phyloP scores from a whole-genome alignment of 345 rosid genomes.

The Anastatica hierochuntica region DNA sequence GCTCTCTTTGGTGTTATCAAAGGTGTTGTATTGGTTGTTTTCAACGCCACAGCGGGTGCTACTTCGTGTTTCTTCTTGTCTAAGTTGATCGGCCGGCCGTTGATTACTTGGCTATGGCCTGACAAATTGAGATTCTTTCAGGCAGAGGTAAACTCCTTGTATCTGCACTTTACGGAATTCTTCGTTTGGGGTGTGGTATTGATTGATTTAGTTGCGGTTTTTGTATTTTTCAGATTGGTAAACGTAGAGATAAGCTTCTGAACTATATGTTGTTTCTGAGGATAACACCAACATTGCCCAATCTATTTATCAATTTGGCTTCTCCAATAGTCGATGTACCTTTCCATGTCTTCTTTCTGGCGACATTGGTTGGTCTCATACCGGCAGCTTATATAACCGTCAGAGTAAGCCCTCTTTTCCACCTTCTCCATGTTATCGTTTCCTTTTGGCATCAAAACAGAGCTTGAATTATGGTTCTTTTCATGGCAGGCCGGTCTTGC shows the following conservation, averaged over 20 bases:
- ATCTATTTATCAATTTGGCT: slow-evolving; percentile 93
- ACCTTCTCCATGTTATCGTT: too few species aligned
- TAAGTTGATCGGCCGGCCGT: slow-evolving; percentile 82
- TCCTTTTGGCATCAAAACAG: too few species aligned
- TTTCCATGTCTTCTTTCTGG: slow-evolving; percentile 78
- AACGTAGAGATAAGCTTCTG: slow-evolving; percentile 76
- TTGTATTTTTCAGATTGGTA: slow-evolving; percentile 67
- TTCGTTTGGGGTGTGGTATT: too few species aligned
- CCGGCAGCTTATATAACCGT: slow-evolving; percentile 92
- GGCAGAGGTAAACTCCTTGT: slow-evolving; percentile 77
- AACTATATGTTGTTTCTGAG: slow-evolving; percentile 95
- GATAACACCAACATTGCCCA: slow-evolving; percentile 88
- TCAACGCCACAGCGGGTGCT: slow-evolving; percentile 93
- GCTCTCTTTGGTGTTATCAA: slow-evolving; percentile 88
- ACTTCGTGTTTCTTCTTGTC: slow-evolving; percentile 90
- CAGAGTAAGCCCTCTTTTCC: slow-evolving; percentile 41
- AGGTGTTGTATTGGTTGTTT: slow-evolving; percentile 77
- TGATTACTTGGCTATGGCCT: slow-evolving; percentile 91
- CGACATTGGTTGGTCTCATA: slow-evolving; percentile 78
- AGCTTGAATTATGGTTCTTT: too few species aligned
- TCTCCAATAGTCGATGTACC: slow-evolving; percentile 97
- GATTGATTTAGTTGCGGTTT: too few species aligned
- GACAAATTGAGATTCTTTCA: slow-evolving; percentile 85
- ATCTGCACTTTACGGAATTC: too few species aligned
- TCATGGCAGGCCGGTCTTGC: slow-evolving; percentile 58